Conservation (phyloP, 2,329 filamentous ascomycete species). For the Colletotrichum spinosum region DNA sequence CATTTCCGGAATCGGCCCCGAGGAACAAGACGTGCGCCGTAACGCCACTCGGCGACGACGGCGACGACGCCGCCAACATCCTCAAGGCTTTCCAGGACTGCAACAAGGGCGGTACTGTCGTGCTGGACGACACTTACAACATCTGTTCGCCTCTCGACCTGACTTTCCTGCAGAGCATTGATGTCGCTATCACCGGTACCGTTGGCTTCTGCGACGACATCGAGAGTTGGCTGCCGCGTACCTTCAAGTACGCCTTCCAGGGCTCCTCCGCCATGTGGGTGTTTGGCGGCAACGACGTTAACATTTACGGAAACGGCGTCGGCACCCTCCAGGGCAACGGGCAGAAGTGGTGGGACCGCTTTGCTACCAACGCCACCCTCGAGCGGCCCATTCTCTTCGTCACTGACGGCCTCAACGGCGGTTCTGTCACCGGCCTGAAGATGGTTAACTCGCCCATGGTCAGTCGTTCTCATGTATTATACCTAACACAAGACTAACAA, state of each 20-base stretch:
- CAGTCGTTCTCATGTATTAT: slow-evolving; percentile 1
- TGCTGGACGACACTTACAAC: slow-evolving; percentile 70
- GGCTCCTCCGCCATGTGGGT: slow-evolving; percentile 63
- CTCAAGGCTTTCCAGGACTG: slow-evolving; percentile 66
- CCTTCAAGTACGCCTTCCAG: slow-evolving; percentile 74
- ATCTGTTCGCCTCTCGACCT: slow-evolving; percentile 74
- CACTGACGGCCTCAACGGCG: slow-evolving; percentile 66
- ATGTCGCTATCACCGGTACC: slow-evolving; percentile 67
- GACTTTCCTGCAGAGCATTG: slow-evolving; percentile 72
- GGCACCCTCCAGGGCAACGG: slow-evolving; percentile 69
- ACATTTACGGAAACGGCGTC: slow-evolving; percentile 70
- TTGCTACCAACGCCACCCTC: slow-evolving; percentile 66
- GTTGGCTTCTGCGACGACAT: slow-evolving; percentile 75
- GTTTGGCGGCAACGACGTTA: slow-evolving; percentile 56
- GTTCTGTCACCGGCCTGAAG: slow-evolving; percentile 69
- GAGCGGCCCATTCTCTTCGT: slow-evolving; percentile 70
- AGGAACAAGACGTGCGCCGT: slow-evolving; percentile 44
- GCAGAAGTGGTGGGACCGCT: slow-evolving; percentile 73
- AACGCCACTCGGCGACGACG: slow-evolving; percentile 44
- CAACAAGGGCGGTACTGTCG: slow-evolving; percentile 72
- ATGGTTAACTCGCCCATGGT: slow-evolving; percentile 66
- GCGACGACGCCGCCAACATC: slow-evolving; percentile 52
- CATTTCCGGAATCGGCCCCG: slow-evolving; percentile 38
- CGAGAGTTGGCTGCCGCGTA: slow-evolving; percentile 74
- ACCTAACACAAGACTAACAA: slow-evolving; percentile 15